Percentiles rank a stretch among this genome's conserved stretches.
Evolutionary conservation across 441 rosid species (phyloP).

Genomic region (Arabidopsis hybrid): DNA sequence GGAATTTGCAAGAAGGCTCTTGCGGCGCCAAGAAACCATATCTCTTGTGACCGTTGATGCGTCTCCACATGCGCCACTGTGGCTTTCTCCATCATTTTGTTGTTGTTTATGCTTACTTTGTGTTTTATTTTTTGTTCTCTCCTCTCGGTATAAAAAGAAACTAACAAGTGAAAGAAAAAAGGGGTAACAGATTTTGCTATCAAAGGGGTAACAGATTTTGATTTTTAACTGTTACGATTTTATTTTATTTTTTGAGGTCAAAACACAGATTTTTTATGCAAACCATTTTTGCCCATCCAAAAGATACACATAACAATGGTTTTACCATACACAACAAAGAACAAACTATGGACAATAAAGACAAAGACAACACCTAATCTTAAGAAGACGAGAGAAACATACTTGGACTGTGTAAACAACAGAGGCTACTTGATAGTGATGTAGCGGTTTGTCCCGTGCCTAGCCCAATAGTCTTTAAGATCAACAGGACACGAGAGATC

Average conservation of each 20-base stretch:
- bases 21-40: background rate
- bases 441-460: constrained; percentile 94
- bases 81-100: background rate
- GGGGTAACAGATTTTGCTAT: background rate
- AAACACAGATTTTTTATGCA: constrained; percentile 2
- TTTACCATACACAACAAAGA: constrained; percentile 36
- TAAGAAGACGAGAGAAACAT: constrained; percentile 5
- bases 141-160: background rate
- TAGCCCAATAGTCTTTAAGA: constrained; percentile 93
- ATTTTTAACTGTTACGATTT: background rate
- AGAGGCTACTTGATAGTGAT: constrained; percentile 84
- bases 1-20: constrained; percentile 24
- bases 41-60: background rate
- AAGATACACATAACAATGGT: constrained; percentile 17
- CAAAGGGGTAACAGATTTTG: constrained; percentile 4
- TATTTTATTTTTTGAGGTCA: background rate
- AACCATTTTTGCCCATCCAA: constrained; percentile 11
- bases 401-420: constrained; percentile 9
- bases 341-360: constrained; percentile 34
- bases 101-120: background rate
- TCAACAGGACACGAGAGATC: constrained; percentile 73
- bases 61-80: background rate
- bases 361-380: constrained; percentile 28
- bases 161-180: background rate
- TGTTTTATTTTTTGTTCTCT: background rate